Evolutionary conservation across 2,329 filamentous ascomycete species (phyloP).

Genomic region (Bipolaris oryzae): DNA sequence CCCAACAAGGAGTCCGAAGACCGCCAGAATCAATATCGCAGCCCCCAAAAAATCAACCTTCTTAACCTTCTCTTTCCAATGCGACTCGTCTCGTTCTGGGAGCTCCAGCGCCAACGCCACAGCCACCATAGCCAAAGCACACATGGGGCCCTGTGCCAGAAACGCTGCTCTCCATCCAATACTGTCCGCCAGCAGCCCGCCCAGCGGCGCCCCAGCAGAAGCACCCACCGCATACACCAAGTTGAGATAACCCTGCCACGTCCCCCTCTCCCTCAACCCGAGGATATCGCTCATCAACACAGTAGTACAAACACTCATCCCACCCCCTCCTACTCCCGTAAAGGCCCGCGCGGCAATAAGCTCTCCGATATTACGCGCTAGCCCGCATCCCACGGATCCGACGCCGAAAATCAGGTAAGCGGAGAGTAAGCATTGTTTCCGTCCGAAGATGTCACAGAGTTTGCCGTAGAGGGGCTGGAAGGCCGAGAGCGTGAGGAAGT

Average conservation of each 20-base stretch:
- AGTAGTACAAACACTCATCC: constrained; percentile 71
- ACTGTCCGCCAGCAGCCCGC: constrained; percentile 72
- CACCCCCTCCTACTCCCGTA: constrained; percentile 70
- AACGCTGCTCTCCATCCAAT: constrained; percentile 83
- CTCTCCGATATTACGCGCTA: constrained; percentile 68
- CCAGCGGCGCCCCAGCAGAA: constrained; percentile 69
- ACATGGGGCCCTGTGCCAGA: constrained; percentile 71
- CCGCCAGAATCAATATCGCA: constrained; percentile 66
- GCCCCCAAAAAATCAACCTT: constrained; percentile 78
- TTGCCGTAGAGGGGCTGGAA: constrained; percentile 78
- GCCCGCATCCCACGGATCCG: constrained; percentile 67
- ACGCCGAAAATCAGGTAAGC: constrained; percentile 68
- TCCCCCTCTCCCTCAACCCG: constrained; percentile 69
- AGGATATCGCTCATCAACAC: constrained; percentile 76
- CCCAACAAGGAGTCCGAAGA: constrained; percentile 69
- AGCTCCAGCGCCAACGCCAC: constrained; percentile 69
- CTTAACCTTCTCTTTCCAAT: constrained; percentile 69
- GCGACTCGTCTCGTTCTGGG: constrained; percentile 61
- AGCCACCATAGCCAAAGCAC: constrained; percentile 66
- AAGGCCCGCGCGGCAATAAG: constrained; percentile 69
- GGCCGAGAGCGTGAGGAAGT: constrained; percentile 75
- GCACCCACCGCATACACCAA: constrained; percentile 73
- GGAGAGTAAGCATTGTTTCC: constrained; percentile 69
- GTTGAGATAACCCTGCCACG: constrained; percentile 78
- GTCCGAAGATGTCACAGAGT: constrained; percentile 72